Evolutionary conservation across 345 rosid genomes (phyloP), one percentile per base, ranked within the genome.

Genomic region (Cardiospermum halicacabum): DNA sequence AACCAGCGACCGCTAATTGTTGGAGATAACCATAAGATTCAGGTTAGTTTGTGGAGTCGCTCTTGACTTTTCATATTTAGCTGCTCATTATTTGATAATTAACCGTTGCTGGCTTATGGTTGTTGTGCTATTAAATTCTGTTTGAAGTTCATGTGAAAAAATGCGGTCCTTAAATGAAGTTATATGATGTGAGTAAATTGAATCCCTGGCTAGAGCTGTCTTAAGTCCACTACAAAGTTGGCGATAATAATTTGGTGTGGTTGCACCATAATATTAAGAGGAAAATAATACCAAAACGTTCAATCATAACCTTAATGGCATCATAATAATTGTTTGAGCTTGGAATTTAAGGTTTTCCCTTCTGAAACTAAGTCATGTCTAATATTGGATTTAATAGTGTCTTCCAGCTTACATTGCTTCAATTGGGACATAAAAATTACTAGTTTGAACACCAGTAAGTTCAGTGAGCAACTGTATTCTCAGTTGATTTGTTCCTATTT

Each of bases 11-110:
- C 99, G n/a, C 94, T 95, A 39, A 85, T 95, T 67, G 85, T 91
- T 68, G 99, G 99, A 42, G 99, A 95, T 74, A 95, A 95, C 75
- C 99, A 95, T 79, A 95, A 87, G 80, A 72, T 95, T 50, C 99
- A 95, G 91, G 99, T 95, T 31, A 69, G 81, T 70, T 7, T 56
- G 56, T 67, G 15, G 30, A 56, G 32, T 19, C 9, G 6, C 10
- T 40, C 39, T 1, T 45, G 26, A 36, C 26, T 32, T 42, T 39
- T 26, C 63, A n/a, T n/a, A 13, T 7, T 42, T 19, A 21, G 61
- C 61, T 19, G 30, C 19, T 42, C 18, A 26, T 25, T 53, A 18
- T 54, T 56, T 22, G 28, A 10, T 21, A 19, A 36, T 7, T 47
- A 7, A 57, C 47, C 4, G 11, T 40, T 11, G 1, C 16, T 65